A percentile compares a stretch with the other conserved stretches of the same genome.
These are phyloP conservation scores for Phytopythium oedochilum DNA, from an alignment of 352 stramenopile species.

Conservation along the genomic window DNA sequence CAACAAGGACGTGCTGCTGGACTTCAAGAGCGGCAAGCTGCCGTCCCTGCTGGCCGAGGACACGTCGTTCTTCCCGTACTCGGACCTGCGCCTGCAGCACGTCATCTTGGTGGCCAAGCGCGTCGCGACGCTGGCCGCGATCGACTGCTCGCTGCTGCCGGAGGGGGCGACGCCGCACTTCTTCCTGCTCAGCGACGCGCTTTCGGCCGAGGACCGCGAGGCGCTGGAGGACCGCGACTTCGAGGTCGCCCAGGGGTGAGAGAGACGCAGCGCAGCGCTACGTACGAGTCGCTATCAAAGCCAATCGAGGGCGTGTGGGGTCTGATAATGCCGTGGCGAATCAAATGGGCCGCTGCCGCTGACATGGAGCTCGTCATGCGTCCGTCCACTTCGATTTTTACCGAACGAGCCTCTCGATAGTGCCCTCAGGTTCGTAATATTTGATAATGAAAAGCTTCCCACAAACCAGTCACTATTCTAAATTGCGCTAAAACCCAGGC, in stretches of 20 bases:
- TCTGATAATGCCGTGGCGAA: too few species aligned
- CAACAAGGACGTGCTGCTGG: conserved; percentile 51
- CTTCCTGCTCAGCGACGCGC: conserved; percentile 43
- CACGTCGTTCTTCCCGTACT: conserved; percentile 60
- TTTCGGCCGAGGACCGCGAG: conserved; percentile 27
- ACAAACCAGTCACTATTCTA: too few species aligned
- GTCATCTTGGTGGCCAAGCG: conserved; percentile 59
- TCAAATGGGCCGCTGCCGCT: too few species aligned
- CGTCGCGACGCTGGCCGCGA: conserved; percentile 27
- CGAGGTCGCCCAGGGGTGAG: conserved; percentile 7
- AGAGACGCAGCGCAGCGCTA: too few species aligned
- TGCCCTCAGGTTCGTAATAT: too few species aligned
- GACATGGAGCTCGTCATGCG: too few species aligned
- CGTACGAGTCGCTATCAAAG: too few species aligned
- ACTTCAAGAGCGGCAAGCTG: conserved; percentile 61
- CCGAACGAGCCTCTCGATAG: background rate
- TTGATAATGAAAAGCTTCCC: too few species aligned
- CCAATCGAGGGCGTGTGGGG: too few species aligned
- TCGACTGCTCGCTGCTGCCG: conserved; percentile 38
- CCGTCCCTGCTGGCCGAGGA: conserved; percentile 59
- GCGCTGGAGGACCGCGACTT: conserved; percentile 26
- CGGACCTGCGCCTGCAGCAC: conserved; percentile 45
- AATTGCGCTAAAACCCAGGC: background rate
- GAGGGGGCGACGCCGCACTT: conserved; percentile 36
- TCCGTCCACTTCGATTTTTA: too few species aligned